Conservation (phyloP, 352 stramenopile species). For the Phytophthora rubi region DNA sequence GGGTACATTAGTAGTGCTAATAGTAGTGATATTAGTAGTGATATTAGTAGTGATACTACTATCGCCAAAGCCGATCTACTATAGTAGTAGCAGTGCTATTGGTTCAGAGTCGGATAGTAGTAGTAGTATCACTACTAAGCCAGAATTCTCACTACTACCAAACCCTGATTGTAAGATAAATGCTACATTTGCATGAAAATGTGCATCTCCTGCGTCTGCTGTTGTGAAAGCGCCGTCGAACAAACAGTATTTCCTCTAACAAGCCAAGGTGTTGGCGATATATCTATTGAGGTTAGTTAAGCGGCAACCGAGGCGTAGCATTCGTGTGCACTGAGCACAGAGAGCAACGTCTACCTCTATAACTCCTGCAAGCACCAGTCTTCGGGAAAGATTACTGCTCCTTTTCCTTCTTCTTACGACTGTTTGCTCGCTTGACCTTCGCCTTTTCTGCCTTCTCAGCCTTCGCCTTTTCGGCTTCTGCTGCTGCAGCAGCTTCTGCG, state of each 20-base stretch:
- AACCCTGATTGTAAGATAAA: too few relatives aligned
- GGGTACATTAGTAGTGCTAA: too few relatives aligned
- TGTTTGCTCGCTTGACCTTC: constrained; percentile 72
- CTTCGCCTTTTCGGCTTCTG: constrained; percentile 39
- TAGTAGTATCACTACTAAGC: too few relatives aligned
- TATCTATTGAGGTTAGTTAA: constrained; percentile 29
- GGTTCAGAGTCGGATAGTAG: too few relatives aligned
- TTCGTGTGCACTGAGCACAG: constrained; percentile 2
- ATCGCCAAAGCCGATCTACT: too few relatives aligned
- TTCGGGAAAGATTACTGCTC: constrained; percentile 28
- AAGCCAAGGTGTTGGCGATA: constrained; percentile 20
- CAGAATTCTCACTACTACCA: too few relatives aligned
- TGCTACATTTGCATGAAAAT: too few relatives aligned
- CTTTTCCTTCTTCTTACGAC: constrained; percentile 71
- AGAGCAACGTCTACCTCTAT: constrained; percentile 10
- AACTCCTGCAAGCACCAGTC: constrained; percentile 9
- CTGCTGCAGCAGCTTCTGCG: constrained; percentile 32
- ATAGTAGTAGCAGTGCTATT: too few relatives aligned
- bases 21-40: too few relatives aligned
- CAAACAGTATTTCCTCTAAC: constrained; percentile 4
- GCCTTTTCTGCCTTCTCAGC: constrained; percentile 46
- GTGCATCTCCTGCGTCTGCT: too few relatives aligned
- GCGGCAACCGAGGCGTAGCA: background rate
- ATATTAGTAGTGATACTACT: too few relatives aligned
- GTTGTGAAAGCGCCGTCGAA: too few relatives aligned